Evolutionary conservation across 2,329 filamentous ascomycete genomes (phyloP).

Genomic region (Akanthomyces muscarius): DNA sequence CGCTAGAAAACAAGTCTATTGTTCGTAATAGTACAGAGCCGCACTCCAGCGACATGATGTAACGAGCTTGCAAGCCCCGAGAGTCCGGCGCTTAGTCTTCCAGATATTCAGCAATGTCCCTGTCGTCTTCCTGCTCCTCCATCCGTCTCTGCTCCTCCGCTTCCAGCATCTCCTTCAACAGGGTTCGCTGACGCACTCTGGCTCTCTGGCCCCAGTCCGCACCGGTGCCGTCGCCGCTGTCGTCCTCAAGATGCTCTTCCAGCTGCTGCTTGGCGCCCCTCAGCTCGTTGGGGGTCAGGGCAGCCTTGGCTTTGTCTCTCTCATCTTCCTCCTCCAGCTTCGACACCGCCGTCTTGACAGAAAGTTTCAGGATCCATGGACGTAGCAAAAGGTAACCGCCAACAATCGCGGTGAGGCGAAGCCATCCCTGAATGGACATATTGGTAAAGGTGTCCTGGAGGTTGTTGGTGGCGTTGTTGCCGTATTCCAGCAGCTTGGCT

Average conservation of each 20-base stretch:
- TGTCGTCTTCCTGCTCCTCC: constrained; percentile 63
- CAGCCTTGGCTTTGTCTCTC: constrained; percentile 50
- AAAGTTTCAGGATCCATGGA: constrained; percentile 68
- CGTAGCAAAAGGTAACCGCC: constrained; percentile 70
- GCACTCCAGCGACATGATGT: background rate
- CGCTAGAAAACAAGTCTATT: constrained; percentile 10
- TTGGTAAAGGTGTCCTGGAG: constrained; percentile 44
- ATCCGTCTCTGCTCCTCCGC: constrained; percentile 56
- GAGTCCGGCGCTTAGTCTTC: constrained; percentile 41
- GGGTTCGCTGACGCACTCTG: constrained; percentile 61
- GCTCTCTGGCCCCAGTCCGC: constrained; percentile 69
- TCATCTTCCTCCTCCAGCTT: constrained; percentile 57
- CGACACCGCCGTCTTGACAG: constrained; percentile 59
- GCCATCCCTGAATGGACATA: constrained; percentile 52
- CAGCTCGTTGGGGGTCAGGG: constrained; percentile 62
- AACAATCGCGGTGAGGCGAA: constrained; percentile 68
- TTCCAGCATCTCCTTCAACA: constrained; percentile 62
- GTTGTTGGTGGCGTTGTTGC: constrained; percentile 44
- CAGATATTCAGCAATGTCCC: constrained; percentile 71
- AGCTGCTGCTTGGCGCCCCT: constrained; percentile 53
- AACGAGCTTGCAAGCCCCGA: background rate
- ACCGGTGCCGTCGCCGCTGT: constrained; percentile 42
- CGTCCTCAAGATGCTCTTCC: constrained; percentile 49
- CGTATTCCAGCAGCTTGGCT: constrained; percentile 33
- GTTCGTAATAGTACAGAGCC: constrained; percentile 10